Evolutionary conservation across 805 yeast genomes (phyloP).

Genomic region (Wickerhamomyces subpelliculosus): DNA sequence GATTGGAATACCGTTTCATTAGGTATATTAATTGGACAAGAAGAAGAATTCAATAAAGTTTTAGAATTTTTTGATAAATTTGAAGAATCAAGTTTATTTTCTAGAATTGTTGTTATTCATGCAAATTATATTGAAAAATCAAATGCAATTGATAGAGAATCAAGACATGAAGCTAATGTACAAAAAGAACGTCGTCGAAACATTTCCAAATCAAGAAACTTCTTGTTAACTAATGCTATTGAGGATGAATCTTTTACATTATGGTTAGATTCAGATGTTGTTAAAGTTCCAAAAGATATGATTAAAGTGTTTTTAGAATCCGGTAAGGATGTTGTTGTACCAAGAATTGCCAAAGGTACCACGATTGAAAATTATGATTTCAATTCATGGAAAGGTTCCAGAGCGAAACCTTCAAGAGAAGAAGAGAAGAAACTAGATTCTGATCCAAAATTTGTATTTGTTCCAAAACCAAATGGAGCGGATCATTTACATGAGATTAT

Average conservation of each 20-base stretch:
- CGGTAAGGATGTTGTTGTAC: constrained; percentile 25
- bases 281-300: constrained; percentile 18
- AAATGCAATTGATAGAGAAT: constrained; percentile 8
- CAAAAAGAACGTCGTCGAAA: constrained; percentile 23
- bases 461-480: constrained; percentile 21
- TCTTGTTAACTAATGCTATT: constrained; percentile 18
- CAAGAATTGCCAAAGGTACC: constrained; percentile 22
- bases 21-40: constrained; percentile 13
- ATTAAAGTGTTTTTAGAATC: constrained; percentile 18
- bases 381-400: constrained; percentile 29
- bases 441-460: constrained; percentile 16
- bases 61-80: constrained; percentile 4
- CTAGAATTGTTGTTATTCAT: constrained; percentile 12
- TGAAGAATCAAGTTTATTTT: constrained; percentile 5
- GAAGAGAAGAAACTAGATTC: constrained; percentile 11
- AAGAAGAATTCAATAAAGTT: constrained; percentile 5
- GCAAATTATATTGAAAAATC: constrained; percentile 16
- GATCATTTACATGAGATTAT: constrained; percentile 15
- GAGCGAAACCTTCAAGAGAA: constrained; percentile 21
- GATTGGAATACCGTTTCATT: constrained; percentile 15
- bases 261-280: constrained; percentile 27
- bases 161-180: constrained; percentile 9
- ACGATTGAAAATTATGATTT: constrained; percentile 25
- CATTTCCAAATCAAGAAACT: constrained; percentile 23
- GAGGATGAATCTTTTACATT: constrained; percentile 22